These are phyloP conservation scores for Trifolium pratense DNA, from an alignment of 306 rosid genomes.

Conservation along the genomic window DNA sequence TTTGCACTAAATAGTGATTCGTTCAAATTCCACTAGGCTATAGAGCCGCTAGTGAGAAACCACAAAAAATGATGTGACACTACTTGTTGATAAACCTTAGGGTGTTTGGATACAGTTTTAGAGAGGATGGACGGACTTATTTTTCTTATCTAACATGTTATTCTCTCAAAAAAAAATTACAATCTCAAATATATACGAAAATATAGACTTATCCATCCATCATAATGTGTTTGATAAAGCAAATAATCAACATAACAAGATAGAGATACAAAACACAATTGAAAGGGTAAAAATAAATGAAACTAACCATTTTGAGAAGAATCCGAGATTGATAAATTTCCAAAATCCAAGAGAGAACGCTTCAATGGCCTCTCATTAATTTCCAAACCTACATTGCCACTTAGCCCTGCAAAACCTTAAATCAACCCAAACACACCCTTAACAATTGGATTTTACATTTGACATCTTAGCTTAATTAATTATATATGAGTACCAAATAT, in stretches of 20 bases:
- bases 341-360: conserved; percentile 78
- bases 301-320: conserved; percentile 59
- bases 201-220: background rate
- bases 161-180: no score
- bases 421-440: background rate
- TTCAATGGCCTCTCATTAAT: conserved; percentile 40
- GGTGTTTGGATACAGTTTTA: background rate
- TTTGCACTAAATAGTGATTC: no score
- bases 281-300: background rate
- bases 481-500: background rate
- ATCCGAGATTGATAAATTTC: conserved; percentile 61
- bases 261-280: background rate
- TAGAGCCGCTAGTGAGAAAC: background rate
- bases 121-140: background rate
- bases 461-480: background rate
- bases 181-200: background rate
- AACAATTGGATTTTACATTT: background rate
- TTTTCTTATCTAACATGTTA: no score
- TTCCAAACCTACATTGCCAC: background rate
- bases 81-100: background rate
- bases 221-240: background rate
- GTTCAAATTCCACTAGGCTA: no score
- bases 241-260: background rate
- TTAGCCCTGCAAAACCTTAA: background rate
- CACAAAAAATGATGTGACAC: background rate